Evolutionary conservation across 1,284 basidiomycete species (phyloP).

Genomic region (Puccinia hordei): DNA sequence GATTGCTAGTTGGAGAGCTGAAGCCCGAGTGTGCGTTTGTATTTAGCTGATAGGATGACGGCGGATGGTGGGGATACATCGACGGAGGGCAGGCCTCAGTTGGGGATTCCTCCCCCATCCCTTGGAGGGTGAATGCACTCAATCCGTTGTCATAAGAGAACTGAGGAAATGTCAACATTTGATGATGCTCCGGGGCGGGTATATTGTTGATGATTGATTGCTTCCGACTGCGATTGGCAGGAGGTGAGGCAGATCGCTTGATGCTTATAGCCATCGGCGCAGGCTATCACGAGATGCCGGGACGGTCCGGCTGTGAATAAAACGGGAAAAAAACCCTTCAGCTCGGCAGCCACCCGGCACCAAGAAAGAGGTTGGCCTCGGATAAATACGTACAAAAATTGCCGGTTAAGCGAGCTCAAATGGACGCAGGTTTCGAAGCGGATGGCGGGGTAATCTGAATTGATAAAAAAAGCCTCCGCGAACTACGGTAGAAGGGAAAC

Average conservation of each 20-base stretch:
- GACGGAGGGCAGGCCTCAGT: not conserved
- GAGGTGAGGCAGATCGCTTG: constrained; percentile 8
- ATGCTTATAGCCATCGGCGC: constrained; percentile 17
- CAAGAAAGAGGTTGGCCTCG: not conserved
- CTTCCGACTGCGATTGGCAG: not conserved
- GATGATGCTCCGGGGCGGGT: constrained; percentile 15
- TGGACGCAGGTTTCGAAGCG: constrained; percentile 2
- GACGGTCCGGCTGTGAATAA: not conserved
- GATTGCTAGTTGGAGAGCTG: constrained; percentile 41
- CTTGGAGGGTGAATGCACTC: not conserved
- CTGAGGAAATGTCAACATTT: not conserved
- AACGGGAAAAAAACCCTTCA: not conserved
- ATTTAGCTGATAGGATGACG: constrained; percentile 19
- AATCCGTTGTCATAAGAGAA: not conserved
- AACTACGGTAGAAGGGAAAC: constrained; percentile 1
- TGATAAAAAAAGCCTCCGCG: not conserved
- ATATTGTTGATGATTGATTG: constrained; percentile 19
- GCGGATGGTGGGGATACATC: constrained; percentile 12
- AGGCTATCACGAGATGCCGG: not conserved
- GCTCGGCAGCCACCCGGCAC: not conserved
- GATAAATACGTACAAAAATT: not conserved
- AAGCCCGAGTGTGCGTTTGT: constrained; percentile 26
- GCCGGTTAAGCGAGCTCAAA: constrained; percentile 1
- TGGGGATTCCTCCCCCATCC: not conserved
- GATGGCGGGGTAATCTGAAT: not conserved